Conservation (phyloP, 208 protist species). For the Acanthamoeba lenticulata region DNA sequence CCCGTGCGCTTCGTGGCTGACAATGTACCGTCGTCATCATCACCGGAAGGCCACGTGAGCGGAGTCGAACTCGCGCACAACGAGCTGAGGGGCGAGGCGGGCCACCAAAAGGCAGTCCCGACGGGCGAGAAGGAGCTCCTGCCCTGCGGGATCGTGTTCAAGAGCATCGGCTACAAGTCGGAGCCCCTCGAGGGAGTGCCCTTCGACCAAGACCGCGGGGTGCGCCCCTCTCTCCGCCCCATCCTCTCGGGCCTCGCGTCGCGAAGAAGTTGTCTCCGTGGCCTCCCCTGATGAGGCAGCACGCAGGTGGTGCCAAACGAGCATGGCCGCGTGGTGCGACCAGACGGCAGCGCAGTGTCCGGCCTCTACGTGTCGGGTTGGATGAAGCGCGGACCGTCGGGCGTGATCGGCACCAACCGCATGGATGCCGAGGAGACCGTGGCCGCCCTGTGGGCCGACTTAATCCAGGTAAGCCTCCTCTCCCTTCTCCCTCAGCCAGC, state of each 20-base stretch:
- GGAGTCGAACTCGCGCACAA: constrained; percentile 41
- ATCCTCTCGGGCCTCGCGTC: neutral
- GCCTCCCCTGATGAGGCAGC: too few species aligned
- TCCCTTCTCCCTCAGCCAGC: neutral
- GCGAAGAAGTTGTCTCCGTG: too few species aligned
- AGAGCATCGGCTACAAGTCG: constrained; percentile 59
- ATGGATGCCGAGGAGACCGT: constrained; percentile 61
- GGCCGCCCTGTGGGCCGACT: neutral
- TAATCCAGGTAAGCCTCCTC: neutral
- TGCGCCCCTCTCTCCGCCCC: neutral
- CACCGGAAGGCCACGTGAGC: neutral
- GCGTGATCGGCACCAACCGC: constrained; percentile 66
- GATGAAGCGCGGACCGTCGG: constrained; percentile 53
- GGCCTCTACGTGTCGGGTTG: constrained; percentile 58
- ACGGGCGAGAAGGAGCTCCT: constrained; percentile 35
- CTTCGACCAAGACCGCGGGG: constrained; percentile 48
- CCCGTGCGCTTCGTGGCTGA: neutral
- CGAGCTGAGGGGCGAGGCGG: neutral
- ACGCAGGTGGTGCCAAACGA: neutral
- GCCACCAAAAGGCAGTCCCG: constrained; percentile 15
- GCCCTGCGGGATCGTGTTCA: constrained; percentile 18
- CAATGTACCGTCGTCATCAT: too few species aligned
- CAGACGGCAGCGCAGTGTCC: neutral
- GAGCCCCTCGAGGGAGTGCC: constrained; percentile 25
- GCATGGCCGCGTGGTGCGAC: neutral